phyloP scores from a whole-genome alignment of 495 filamentous ascomycete genomes.

The Penicillium fimorum region DNA sequence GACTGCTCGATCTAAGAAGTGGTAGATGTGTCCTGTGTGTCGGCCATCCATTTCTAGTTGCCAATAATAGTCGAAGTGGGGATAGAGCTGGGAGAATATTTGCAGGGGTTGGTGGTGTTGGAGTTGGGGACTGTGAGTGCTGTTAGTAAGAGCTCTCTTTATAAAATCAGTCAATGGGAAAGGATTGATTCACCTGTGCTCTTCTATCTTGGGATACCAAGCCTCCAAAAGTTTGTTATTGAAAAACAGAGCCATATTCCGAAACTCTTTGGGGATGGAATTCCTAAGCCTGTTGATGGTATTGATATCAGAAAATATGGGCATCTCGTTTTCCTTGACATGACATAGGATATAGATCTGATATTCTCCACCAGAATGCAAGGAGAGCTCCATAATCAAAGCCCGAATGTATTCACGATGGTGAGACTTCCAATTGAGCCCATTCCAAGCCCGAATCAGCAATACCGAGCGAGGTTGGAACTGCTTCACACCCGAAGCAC shows the following conservation, averaged over 20 bases:
- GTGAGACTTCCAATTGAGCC: constrained; percentile 66
- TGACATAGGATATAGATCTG: constrained; percentile 74
- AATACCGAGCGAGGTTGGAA: constrained; percentile 58
- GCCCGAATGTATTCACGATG: constrained; percentile 70
- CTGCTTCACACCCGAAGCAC: constrained; percentile 8
- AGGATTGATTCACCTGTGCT: constrained; percentile 21
- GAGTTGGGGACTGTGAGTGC: constrained; percentile 16
- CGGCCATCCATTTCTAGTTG: constrained; percentile 76
- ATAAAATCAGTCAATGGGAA: too few relatives aligned
- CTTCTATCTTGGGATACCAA: constrained; percentile 30
- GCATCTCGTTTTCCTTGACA: constrained; percentile 56
- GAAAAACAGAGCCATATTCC: constrained; percentile 66
- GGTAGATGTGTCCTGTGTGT: constrained; percentile 68
- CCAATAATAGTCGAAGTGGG: constrained; percentile 73
- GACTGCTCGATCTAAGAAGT: constrained; percentile 59
- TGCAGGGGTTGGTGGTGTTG: constrained; percentile 40
- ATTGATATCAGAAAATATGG: constrained; percentile 50
- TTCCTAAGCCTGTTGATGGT: constrained; percentile 47
- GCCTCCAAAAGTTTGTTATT: constrained; percentile 42
- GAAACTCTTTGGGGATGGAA: constrained; percentile 63
- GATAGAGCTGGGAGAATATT: constrained; percentile 62
- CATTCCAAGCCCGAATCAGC: constrained; percentile 66
- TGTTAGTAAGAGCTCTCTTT: constrained; percentile 2
- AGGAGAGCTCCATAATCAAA: constrained; percentile 67
- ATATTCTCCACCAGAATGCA: constrained; percentile 75